A percentile compares a stretch with the other conserved stretches of the same genome.
Conservation (phyloP, 2,329 filamentous ascomycete genomes). For the Penicillium brasilianum region DNA sequence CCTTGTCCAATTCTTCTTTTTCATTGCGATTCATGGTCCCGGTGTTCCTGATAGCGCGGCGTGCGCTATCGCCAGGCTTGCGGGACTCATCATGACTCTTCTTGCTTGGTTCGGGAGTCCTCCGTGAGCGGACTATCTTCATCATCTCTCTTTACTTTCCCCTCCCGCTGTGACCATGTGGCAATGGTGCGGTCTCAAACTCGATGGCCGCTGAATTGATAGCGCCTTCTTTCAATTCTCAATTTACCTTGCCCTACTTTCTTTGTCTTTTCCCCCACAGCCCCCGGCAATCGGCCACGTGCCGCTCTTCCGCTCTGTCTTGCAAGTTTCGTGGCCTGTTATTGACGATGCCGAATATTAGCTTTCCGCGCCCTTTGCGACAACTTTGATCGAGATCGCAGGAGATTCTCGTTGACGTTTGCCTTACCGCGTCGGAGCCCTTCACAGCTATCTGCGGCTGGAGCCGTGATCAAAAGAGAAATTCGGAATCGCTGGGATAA, state of each 20-base stretch:
- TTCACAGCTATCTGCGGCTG: slow-evolving; percentile 3
- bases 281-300: slow-evolving; percentile 27
- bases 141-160: slow-evolving; percentile 27
- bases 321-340: slow-evolving; percentile 40
- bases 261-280: slow-evolving; percentile 17
- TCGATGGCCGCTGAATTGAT: slow-evolving; percentile 25
- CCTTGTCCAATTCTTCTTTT: slow-evolving; percentile 24
- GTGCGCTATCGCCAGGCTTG: slow-evolving; percentile 27
- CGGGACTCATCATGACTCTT: slow-evolving; percentile 23
- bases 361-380: slow-evolving; percentile 31
- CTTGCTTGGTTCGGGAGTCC: slow-evolving; percentile 20
- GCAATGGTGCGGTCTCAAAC: slow-evolving; percentile 18
- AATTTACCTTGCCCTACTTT: slow-evolving; percentile 28
- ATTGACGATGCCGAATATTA: slow-evolving; percentile 45
- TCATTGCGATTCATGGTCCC: slow-evolving; percentile 9
- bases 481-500: background rate
- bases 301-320: slow-evolving; percentile 25
- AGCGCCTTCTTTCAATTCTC: slow-evolving; percentile 28
- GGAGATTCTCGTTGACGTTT: background rate
- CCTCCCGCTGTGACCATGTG: slow-evolving; percentile 19
- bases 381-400: slow-evolving; percentile 9
- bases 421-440: slow-evolving; percentile 5
- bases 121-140: slow-evolving; percentile 21
- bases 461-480: slow-evolving; percentile 6
- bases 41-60: slow-evolving; percentile 20